These are phyloP conservation scores for Lachancea waltii DNA, from an alignment of 805 yeast species.

Conservation along the genomic window DNA sequence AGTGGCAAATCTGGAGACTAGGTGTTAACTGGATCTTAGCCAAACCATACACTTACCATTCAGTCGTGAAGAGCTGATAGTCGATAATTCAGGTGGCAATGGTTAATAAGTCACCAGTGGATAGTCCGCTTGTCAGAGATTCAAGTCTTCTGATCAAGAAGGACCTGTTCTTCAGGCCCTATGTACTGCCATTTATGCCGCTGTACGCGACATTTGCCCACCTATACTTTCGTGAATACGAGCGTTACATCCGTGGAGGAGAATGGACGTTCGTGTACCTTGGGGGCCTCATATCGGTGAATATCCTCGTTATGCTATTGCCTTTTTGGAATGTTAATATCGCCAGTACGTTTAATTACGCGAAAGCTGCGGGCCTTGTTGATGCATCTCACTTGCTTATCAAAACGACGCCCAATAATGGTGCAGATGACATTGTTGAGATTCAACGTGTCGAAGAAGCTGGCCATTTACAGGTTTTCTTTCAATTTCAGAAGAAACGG, in stretches of 20 bases:
- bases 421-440: conserved; percentile 71
- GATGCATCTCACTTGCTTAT: conserved; percentile 71
- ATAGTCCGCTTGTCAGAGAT: conserved; percentile 62
- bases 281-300: conserved; percentile 65
- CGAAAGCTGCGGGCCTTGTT: conserved; percentile 41
- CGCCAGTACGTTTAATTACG: conserved; percentile 63
- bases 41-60: too few species aligned
- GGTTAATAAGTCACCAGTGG: conserved; percentile 41
- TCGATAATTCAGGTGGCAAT: conserved; percentile 6
- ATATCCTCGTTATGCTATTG: conserved; percentile 72
- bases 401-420: conserved; percentile 78
- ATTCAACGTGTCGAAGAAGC: conserved; percentile 50
- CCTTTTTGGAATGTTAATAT: conserved; percentile 89
- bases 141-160: conserved; percentile 73
- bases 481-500: conserved; percentile 87
- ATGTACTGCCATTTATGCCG: conserved; percentile 73
- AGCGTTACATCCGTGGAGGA: conserved; percentile 72
- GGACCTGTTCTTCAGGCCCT: conserved; percentile 56
- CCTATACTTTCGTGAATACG: conserved; percentile 64
- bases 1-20: conserved; percentile 2
- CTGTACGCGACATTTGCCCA: conserved; percentile 70
- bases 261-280: conserved; percentile 95
- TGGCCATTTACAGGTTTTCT: conserved; percentile 59
- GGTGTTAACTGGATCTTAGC: too few species aligned
- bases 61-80: background rate